phyloP scores from a whole-genome alignment of 805 yeast species.

The Saccharomycopsis selenospora region DNA sequence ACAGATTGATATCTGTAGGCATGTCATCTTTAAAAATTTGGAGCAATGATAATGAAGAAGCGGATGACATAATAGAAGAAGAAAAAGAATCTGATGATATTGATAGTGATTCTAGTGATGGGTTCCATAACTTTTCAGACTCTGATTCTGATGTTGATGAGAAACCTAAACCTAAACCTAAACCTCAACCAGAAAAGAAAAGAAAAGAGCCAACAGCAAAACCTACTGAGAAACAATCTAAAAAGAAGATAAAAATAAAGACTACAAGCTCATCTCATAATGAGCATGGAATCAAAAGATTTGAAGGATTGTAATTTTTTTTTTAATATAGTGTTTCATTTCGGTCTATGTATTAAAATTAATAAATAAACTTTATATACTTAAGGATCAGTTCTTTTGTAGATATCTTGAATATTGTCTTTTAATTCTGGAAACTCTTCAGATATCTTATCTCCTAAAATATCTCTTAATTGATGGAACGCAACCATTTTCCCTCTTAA shows the following conservation, averaged over 20 bases:
- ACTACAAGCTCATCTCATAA: neutral
- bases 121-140: slow-evolving; percentile 9
- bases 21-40: slow-evolving; percentile 78
- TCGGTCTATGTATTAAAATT: neutral
- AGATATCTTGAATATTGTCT: slow-evolving; percentile 49
- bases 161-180: slow-evolving; percentile 20
- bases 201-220: slow-evolving; percentile 56
- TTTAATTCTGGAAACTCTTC: slow-evolving; percentile 75
- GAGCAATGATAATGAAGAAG: slow-evolving; percentile 36
- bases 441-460: slow-evolving; percentile 59
- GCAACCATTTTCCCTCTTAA: slow-evolving; percentile 79
- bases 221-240: slow-evolving; percentile 17
- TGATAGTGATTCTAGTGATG: slow-evolving; percentile 7
- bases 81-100: slow-evolving; percentile 15
- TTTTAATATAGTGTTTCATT: neutral
- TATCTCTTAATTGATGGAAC: slow-evolving; percentile 51
- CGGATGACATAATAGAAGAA: slow-evolving; percentile 19
- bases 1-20: slow-evolving; percentile 74
- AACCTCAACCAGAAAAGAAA: slow-evolving; percentile 47
- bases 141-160: slow-evolving; percentile 43
- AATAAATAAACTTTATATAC: neutral
- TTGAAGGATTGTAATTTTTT: slow-evolving; percentile 4
- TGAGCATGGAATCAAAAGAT: slow-evolving; percentile 16
- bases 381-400: slow-evolving; percentile 33
- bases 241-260: slow-evolving; percentile 6